phyloP scores from a whole-genome alignment of 2,329 filamentous ascomycete genomes.

The Onygenales sp. region DNA sequence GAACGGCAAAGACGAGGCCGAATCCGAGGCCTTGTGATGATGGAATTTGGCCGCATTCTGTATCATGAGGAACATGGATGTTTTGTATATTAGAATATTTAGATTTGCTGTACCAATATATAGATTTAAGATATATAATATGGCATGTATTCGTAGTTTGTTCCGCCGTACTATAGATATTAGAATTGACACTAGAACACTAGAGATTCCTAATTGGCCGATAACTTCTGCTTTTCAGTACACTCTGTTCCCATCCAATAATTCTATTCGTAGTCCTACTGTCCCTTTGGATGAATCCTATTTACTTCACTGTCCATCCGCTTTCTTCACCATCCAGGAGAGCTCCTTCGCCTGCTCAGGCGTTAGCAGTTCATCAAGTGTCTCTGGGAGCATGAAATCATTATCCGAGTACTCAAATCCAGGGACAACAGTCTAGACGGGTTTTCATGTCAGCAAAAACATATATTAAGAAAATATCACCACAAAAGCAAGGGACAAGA shows the following conservation, averaged over 20 bases:
- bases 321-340: constrained; percentile 22
- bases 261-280: neutral
- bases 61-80: neutral
- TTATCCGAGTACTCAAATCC: constrained; percentile 60
- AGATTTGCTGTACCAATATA: neutral
- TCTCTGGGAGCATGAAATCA: constrained; percentile 50
- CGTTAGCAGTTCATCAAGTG: constrained; percentile 44
- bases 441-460: constrained; percentile 5
- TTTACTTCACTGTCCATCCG: constrained; percentile 9
- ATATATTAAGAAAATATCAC: neutral
- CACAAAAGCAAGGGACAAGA: neutral
- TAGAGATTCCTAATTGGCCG: too few relatives aligned
- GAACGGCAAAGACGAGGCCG: constrained; percentile 10
- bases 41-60: neutral
- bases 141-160: too few relatives aligned
- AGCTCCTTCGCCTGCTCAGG: constrained; percentile 42
- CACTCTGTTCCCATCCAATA: too few relatives aligned
- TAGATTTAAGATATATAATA: neutral
- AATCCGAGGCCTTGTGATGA: constrained; percentile 2
- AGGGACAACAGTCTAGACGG: constrained; percentile 48
- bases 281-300: neutral
- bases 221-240: too few relatives aligned
- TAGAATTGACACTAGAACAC: too few relatives aligned
- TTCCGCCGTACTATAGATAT: too few relatives aligned
- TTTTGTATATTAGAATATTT: neutral